Evolutionary conservation across 352 stramenopile genomes (phyloP), one percentile per base, ranked within the genome.

Genomic region (Pythium diclinum): DNA sequence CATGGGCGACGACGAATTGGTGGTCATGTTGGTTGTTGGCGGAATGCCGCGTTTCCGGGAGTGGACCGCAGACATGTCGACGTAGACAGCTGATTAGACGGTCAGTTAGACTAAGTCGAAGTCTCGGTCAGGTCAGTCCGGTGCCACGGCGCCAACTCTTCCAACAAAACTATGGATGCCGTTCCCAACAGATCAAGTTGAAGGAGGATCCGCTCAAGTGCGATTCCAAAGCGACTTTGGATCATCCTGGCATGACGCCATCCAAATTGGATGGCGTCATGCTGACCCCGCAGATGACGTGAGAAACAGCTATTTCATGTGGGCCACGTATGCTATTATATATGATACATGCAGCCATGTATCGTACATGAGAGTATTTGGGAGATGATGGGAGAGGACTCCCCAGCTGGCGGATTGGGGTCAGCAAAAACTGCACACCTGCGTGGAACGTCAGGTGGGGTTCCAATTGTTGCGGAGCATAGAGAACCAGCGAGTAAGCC

Each of bases 191-290:
- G 28, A 46, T 17, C 53, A 59, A 63, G 28, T 56, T 64, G 42
- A 54, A 57, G 58, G 58, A 53, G 21, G 10, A 16, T 46, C n/a
- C 42, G 17, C 42, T 25, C 42, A 13, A 25, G 34, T 42, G 34
- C 34, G 34, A 42, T 42, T 42, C 8, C 34, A 1, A 42, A 42
- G 2, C 1, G 25, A 28, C 25, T 28, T 28, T 28, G 42, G n/a
- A n/a, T n/a, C n/a, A n/a, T n/a, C n/a, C n/a, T n/a, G n/a, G n/a
- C n/a, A n/a, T n/a, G n/a, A n/a, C n/a, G n/a, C n/a, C n/a, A n/a
- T n/a, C n/a, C n/a, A n/a, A n/a, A n/a, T n/a, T n/a, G 32, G 54
- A 63, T 69, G 62, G 55, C 62, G 62, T 69, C 62, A 69, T 63
- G 44, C n/a, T 19, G 28, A 14, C 16, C 42, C 23, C 6, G 11